phyloP scores from a whole-genome alignment of 331 rosid species.

The Spiraea crenata region DNA sequence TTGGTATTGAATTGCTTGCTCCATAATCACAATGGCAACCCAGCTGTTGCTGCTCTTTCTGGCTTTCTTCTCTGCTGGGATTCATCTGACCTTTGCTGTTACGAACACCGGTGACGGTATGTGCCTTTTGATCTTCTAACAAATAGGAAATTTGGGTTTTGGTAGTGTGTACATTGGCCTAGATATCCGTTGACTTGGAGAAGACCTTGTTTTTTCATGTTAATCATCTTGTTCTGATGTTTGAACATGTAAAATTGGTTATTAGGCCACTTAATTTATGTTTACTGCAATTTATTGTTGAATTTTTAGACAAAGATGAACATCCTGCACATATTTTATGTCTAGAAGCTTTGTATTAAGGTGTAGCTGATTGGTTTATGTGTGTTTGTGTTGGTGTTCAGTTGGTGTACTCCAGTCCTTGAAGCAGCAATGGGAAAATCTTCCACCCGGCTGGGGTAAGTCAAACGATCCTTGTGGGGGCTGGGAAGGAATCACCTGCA shows the following conservation, averaged over 20 bases:
- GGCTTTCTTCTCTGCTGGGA: conserved; percentile 43
- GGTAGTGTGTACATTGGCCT: neutral
- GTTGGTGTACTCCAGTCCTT: conserved; percentile 56
- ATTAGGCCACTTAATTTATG: neutral
- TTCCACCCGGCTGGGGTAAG: conserved; percentile 79
- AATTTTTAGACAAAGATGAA: neutral
- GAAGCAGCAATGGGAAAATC: conserved; percentile 49
- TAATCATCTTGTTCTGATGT: neutral
- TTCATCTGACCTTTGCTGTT: conserved; percentile 31
- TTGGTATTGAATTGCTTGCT: neutral
- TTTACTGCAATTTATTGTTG: neutral
- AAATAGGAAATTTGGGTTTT: neutral
- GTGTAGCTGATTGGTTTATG: neutral
- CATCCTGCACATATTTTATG: neutral
- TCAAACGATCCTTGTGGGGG: conserved; percentile 75
- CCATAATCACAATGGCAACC: conserved; percentile 33
- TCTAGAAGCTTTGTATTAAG: neutral
- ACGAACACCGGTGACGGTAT: conserved; percentile 67
- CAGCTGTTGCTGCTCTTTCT: conserved; percentile 37
- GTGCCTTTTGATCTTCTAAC: neutral
- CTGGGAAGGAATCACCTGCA: conserved; percentile 93
- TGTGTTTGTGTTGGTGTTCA: conserved; percentile 32
- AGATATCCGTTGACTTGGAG: neutral
- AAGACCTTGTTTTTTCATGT: neutral
- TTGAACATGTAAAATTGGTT: neutral